phyloP scores from a whole-genome alignment of 768 basidiomycete genomes.

The Tulasnella calospora region DNA sequence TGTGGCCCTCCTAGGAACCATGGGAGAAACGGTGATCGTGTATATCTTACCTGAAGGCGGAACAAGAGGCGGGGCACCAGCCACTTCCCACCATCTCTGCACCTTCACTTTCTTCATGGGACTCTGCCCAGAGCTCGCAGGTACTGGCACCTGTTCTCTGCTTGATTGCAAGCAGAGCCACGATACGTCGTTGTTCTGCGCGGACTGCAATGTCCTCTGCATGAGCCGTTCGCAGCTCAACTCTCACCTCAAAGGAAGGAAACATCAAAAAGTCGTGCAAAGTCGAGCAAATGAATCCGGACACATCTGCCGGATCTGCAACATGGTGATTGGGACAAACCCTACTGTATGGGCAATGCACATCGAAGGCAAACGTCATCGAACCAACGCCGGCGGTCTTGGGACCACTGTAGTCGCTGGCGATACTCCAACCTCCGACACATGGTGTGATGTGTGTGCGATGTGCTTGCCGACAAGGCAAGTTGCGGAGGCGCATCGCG shows the following conservation, averaged over 20 bases:
- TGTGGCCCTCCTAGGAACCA: too few relatives aligned
- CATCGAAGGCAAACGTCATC: background rate
- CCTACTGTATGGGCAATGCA: background rate
- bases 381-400: background rate
- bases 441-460: background rate
- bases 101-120: background rate
- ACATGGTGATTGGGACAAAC: background rate
- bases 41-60: too few relatives aligned
- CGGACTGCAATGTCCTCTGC: slow-evolving; percentile 1
- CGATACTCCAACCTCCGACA: background rate
- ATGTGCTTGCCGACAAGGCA: background rate
- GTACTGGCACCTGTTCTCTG: background rate
- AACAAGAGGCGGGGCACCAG: too few relatives aligned
- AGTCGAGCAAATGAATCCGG: background rate
- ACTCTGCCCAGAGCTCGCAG: background rate
- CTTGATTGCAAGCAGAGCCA: background rate
- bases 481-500: background rate
- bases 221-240: background rate
- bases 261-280: background rate
- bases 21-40: too few relatives aligned
- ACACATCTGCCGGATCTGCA: background rate
- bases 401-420: background rate
- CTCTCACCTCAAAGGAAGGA: background rate
- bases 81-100: too few relatives aligned
- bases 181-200: background rate